Base-by-base conservation (phyloP, 1,284 basidiomycete species). In the Moesziomyces sp. region DNA sequence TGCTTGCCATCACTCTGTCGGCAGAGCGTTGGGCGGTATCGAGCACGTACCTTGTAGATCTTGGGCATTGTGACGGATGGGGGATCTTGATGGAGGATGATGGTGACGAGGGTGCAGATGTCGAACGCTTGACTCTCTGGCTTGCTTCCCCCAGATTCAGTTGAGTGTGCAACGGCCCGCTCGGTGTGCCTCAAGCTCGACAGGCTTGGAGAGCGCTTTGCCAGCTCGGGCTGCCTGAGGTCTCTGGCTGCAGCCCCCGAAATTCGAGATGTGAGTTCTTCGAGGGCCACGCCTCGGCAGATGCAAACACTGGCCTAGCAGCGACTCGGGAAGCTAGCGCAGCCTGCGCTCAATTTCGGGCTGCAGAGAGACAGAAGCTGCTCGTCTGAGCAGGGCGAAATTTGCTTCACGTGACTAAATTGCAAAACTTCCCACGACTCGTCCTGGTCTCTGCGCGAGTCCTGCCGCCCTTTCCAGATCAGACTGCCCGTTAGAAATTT, bases 31-130 rank as follows among this genome's bases (percentile, higher is more conserved):
- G 44, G 13, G n/a, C 9, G 47, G 46, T 46, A 42, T 40, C n/a
- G 21, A 23, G 13, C 51, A 71, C 74, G 24, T 57, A 78, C 75
- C 79, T 82, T 82, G 80, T 78, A 82, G 68, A 82, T 81, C 73
- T 80, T 80, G 46, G 80, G 78, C 80, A 82, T 82, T 61, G 55
- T 73, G 75, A 57, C 35, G 52, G 45, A 52, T 76, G 60, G 55
- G 69, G 61, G 70, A 68, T 74, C 66, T 73, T 73, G 70, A 63
- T 62, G 58, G 53, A 73, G 61, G 70, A 58, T 67, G 70, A 67
- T 67, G 57, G 60, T 67, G 70, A 73, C 70, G 59, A 60, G 70
- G 50, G 52, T 61, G 68, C 48, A 58, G 51, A 58, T 52, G 68
- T 51, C 45, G 62, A 58, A 26, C 30, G 34, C 26, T 19, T 58